phyloP scores from a whole-genome alignment of 75 land plant genomes.

The Cunninghamia lanceolata region DNA sequence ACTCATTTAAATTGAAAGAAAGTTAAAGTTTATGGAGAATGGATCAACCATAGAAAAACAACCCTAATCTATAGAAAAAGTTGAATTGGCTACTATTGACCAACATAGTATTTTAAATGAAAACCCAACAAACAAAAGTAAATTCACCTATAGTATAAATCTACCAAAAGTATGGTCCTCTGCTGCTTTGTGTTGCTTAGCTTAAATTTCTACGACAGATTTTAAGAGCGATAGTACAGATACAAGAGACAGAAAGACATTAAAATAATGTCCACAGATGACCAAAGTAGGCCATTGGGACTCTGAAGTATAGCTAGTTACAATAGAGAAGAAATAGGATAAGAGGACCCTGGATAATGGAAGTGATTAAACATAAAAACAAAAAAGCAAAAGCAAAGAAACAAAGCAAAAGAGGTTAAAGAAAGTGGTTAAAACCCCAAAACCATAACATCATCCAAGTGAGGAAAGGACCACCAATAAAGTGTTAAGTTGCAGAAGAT shows the following conservation, averaged over 20 bases:
- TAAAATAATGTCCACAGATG: neutral
- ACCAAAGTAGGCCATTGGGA: neutral
- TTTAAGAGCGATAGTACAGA: neutral
- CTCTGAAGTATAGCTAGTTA: neutral
- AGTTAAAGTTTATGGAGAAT: neutral
- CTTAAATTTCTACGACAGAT: neutral
- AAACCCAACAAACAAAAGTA: too few relatives aligned
- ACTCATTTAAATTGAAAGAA: neutral
- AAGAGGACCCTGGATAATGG: neutral
- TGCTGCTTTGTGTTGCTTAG: neutral
- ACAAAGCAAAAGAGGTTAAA: neutral
- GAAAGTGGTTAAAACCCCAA: neutral
- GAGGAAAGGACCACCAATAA: neutral
- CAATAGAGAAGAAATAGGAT: neutral
- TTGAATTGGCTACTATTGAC: neutral
- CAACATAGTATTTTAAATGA: neutral
- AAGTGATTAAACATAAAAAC: neutral
- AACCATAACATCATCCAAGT: neutral
- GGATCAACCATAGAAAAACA: neutral
- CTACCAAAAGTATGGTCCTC: neutral
- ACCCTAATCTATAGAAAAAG: neutral
- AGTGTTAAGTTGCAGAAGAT: neutral
- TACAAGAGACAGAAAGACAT: neutral
- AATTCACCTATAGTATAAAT: neutral
- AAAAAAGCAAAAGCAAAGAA: neutral